Base-by-base conservation (phyloP, 768 basidiomycete genomes). In the Russula dissimulans region DNA sequence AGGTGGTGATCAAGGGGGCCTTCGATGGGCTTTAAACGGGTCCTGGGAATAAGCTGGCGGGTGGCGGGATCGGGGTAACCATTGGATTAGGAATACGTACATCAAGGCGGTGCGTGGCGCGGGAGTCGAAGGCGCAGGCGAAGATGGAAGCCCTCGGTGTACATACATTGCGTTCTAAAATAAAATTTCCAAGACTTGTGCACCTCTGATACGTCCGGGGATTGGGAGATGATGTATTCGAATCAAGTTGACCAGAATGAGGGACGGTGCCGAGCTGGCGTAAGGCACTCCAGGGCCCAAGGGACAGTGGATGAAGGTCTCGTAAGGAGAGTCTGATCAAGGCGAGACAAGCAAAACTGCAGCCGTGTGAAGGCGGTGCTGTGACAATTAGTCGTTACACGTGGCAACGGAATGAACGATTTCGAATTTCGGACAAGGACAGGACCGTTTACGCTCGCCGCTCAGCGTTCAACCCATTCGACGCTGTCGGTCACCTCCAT, bases 1-100 rank as follows among this genome's bases (percentile, higher is more conserved):
- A 75, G 67, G 77, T 68, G 48, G 75, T 94, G 22, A 54, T 91
- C 14, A 79, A 80, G 39, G 73, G 75, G 22, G 81, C 81, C 2
- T 89, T 91, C 67, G 71, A 76, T 44, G 76, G 74, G 18, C 58
- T 81, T 44, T 51, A 29, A 38, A n/a, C 10, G 14, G 1, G 3
- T 26, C 22, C 22, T 26, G 8, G 32, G 12, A 17, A 14, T 18
- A 29, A 17, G 46, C 6, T 26, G 22, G 44, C 17, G 17, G 22
- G 56, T 46, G 39, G 45, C 8, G 26, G 46, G 17, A 10, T 38
- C 2, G 46, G 11, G n/a, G 29, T 18, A 11, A 31, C 17, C 6
- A 12, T 15, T 9, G 12, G 36, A 38, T 38, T 14, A 11, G 36
- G 22, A 34, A 41, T 53, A 41, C 50, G 51, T 53, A 11, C 12